A percentile compares a stretch with the other conserved stretches of the same genome.
phyloP scores from a whole-genome alignment of 1,284 basidiomycete genomes.

The Heimioporus punctisporus region DNA sequence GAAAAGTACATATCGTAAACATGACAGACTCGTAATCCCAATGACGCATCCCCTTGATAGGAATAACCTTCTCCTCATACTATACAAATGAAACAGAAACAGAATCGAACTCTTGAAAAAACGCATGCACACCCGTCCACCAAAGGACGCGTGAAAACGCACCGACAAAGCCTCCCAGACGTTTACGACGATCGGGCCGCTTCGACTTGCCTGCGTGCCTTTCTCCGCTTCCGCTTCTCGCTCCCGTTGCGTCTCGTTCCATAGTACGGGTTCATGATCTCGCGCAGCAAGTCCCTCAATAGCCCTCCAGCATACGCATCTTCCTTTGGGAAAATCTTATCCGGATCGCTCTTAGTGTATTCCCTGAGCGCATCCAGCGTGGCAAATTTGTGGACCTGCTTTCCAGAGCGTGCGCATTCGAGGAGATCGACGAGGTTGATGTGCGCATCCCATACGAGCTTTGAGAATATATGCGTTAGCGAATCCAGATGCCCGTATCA shows the following conservation, averaged over 20 bases:
- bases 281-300: background rate
- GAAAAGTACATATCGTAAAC: too few relatives aligned
- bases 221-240: background rate
- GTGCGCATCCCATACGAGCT: conserved; percentile 1
- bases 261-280: background rate
- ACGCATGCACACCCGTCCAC: too few relatives aligned
- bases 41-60: too few relatives aligned
- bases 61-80: too few relatives aligned
- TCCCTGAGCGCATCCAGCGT: background rate
- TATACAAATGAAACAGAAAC: too few relatives aligned
- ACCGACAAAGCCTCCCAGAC: too few relatives aligned
- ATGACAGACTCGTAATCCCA: too few relatives aligned
- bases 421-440: conserved; percentile 5
- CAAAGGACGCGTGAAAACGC: too few relatives aligned
- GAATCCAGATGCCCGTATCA: background rate
- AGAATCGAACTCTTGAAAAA: too few relatives aligned
- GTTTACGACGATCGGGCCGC: background rate
- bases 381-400: background rate
- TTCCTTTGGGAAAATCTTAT: background rate
- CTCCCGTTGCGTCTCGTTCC: background rate
- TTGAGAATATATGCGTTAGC: background rate
- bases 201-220: background rate
- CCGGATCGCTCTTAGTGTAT: background rate
- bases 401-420: background rate
- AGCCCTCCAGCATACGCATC: background rate